Evolutionary conservation across 2,329 filamentous ascomycete genomes (phyloP), one percentile per base, ranked within the genome.

Genomic region (Paracoccidioides lutzii): DNA sequence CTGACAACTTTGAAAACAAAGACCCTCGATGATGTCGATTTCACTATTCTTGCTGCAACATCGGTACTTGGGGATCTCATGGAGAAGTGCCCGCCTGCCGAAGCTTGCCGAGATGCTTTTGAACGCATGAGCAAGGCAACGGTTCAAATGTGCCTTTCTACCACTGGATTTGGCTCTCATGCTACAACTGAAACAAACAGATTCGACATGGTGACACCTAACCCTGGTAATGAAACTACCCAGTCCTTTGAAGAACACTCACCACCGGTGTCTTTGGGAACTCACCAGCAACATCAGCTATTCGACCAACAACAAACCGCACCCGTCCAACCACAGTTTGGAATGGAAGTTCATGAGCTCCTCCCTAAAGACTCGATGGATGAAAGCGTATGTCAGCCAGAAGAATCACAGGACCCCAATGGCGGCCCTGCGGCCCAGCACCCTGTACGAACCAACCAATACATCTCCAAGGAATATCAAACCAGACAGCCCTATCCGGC

Each of bases 11-110:
- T 12, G 35, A 50, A 63, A 52, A 6, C 4, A 48, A 55, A 79
- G 77, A 88, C 86, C 6, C 86, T 95, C 74, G 90, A 97, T 65
- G 91, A 97, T 68, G 90, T 97, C n/a, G 91, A 97, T 68, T 95
- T 95, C 64, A 97, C 91, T 0, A 88, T 97, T 7, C 77, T 96
- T 51, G 89, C 90, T 7, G 91, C 90, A 28, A 96, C 89, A 51
- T 96, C 91, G 1, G 90, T 97, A 7, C 83, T 97, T 45, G 85
- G 83, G 4, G 93, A 96, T 66, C 78, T 97, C 59, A 90, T 94
- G 61, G 88, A 94, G 62, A 95, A 95, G 69, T 97, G 93, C 63
- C 90, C 91, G 0, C 91, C 91, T 0, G 91, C 91, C 37, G 90
- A 96, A 75, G 89, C 90, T 9, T 97, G 91, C 69, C 83, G 90